These are phyloP conservation scores for Tylopilus sp. DNA, from an alignment of 1,284 basidiomycete species.

Conservation along the genomic window DNA sequence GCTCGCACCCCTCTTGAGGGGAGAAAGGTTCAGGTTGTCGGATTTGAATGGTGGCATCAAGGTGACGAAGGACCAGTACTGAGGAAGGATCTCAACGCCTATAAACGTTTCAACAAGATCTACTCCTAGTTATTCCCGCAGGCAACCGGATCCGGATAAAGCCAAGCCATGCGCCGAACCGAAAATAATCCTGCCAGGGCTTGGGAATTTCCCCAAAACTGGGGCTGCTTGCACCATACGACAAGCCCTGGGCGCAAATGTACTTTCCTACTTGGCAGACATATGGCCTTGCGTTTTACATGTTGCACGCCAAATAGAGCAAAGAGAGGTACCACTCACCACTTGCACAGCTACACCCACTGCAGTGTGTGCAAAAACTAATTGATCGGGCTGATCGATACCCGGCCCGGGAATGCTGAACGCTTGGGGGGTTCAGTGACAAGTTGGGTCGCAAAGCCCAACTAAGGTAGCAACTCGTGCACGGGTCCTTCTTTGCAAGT, in stretches of 20 bases:
- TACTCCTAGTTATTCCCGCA: not conserved
- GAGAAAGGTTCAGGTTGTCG: slow-evolving; percentile 27
- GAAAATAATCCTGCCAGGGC: slow-evolving; percentile 1
- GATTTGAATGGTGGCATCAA: slow-evolving; percentile 26
- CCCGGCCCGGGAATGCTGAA: not conserved
- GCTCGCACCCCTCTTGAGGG: slow-evolving; percentile 28
- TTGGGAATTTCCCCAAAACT: slow-evolving; percentile 13
- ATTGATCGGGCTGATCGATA: not conserved
- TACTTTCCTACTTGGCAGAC: not conserved
- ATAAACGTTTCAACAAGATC: slow-evolving; percentile 11
- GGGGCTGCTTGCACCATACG: slow-evolving; percentile 5
- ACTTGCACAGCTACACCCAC: not conserved
- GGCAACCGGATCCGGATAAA: slow-evolving; percentile 3
- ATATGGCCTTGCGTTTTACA: slow-evolving; percentile 28
- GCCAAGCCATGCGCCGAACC: slow-evolving; percentile 3
- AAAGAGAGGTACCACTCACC: slow-evolving; percentile 1
- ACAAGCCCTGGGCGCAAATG: slow-evolving; percentile 16
- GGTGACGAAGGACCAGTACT: slow-evolving; percentile 6
- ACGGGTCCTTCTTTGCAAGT: too few species aligned
- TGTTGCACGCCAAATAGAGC: slow-evolving; percentile 22
- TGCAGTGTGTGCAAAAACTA: not conserved
- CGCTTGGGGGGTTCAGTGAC: too few species aligned
- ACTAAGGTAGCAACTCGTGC: not conserved
- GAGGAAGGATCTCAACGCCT: slow-evolving; percentile 6
- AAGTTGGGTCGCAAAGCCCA: not conserved